Evolutionary conservation across 1,284 basidiomycete species (phyloP), one percentile per base, ranked within the genome.

Genomic region (Pterulicium gracile): DNA sequence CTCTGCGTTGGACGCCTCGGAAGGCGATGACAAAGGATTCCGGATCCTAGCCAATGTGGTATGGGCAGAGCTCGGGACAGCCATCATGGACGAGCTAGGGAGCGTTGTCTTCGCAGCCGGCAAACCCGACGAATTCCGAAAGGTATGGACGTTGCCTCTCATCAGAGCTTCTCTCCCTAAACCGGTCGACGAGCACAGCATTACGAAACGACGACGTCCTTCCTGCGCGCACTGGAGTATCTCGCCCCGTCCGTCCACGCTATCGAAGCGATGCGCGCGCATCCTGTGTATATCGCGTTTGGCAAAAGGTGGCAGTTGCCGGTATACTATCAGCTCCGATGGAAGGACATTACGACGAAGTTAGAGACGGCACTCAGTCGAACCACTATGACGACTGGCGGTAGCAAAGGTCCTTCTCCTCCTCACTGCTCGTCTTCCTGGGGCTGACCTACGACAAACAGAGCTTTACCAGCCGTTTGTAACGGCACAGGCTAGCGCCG

Each of bases 251-350:
- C 88, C 0, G 61, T 74, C 10, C 68, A 75, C 27, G 75, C 86
- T 1, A 75, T 93, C 10, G 67, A 79, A 49, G 68, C 70, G 0
- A 81, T 95, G 73, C 78, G 89, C 3, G 57, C 66, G 3, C 86
- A 91, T 60, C 73, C 80, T 0, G 69, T 80, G 3, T 94, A 85
- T 61, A 55, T 60, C 4, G 63, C 80, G 0, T 95, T 98, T 56
- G 79, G 87, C 57, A 74, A 79, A 47, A 74, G 92, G 35, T 98
- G 95, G 94, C 95, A 98, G 59, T 71, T 98, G 3, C 88, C 91
- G 0, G 88, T 98, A 14, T 98, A 98, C 61, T 98, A 96, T 62
- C 95, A 98, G 60, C 70, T 98, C 52, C 77, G 94, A n/a, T 95
- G 93, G 85, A 95, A 97, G 60, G 93, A 96, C 56, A 88, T 96